phyloP scores from a whole-genome alignment of 2,329 filamentous ascomycete species.

The Gremmenia infestans region DNA sequence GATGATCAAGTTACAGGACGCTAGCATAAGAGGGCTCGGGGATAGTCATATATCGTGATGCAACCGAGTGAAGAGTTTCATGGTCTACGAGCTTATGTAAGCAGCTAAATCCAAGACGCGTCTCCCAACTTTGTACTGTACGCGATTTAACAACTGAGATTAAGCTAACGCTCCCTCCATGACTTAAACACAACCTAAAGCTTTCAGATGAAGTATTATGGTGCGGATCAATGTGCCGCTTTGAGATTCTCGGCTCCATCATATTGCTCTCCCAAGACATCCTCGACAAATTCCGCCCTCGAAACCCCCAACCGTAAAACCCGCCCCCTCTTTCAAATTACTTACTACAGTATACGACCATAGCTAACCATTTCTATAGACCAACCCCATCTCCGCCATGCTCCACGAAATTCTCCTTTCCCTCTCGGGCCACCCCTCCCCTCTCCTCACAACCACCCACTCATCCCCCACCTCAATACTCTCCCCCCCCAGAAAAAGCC shows the following conservation, averaged over 20 bases:
- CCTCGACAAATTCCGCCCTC: constrained; percentile 17
- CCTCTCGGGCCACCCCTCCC: constrained; percentile 88
- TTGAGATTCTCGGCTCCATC: constrained; percentile 28
- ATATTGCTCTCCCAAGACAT: constrained; percentile 26
- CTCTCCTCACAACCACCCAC: constrained; percentile 63
- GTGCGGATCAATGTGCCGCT: constrained; percentile 30
- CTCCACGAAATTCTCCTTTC: constrained; percentile 98
- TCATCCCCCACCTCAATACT: constrained; percentile 45
- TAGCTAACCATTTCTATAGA: constrained; percentile 6
- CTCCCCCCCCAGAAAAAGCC: constrained; percentile 76
- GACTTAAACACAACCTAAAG: not conserved
- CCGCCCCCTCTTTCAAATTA: not conserved
- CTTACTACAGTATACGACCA: not conserved
- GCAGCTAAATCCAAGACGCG: not conserved
- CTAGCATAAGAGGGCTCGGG: too few relatives aligned
- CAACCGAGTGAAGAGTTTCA: too few relatives aligned
- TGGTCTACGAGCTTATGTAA: too few relatives aligned
- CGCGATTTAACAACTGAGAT: too few relatives aligned
- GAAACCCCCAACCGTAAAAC: constrained; percentile 7
- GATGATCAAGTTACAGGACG: too few relatives aligned
- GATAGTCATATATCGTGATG: too few relatives aligned
- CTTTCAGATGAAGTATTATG: constrained; percentile 2
- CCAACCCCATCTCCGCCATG: constrained; percentile 48
- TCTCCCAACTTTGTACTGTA: not conserved
- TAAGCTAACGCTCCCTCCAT: not conserved